Evolutionary conservation across 2,329 filamentous ascomycete species (phyloP).

Genomic region (Diaporthe vexans): DNA sequence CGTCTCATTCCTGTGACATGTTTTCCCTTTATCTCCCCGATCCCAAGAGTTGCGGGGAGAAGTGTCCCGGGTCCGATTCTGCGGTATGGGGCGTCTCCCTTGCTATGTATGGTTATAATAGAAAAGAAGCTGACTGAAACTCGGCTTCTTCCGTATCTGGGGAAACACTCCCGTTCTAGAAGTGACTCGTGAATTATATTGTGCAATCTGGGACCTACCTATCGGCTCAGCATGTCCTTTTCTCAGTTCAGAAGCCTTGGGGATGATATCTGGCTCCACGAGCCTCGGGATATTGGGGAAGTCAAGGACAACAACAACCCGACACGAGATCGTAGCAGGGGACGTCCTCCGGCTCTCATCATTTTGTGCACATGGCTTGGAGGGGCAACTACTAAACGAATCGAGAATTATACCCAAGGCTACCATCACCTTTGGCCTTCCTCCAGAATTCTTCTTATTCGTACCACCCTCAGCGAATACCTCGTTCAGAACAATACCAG

Average conservation of each 20-base stretch:
- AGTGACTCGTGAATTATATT: background rate
- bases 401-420: conserved; percentile 36
- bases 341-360: conserved; percentile 32
- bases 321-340: background rate
- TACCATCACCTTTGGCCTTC: conserved; percentile 34
- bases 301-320: no score
- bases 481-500: conserved; percentile 1
- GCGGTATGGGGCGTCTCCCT: conserved; percentile 1
- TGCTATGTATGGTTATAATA: background rate
- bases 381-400: conserved; percentile 37
- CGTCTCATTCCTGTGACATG: background rate
- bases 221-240: conserved; percentile 8
- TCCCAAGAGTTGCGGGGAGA: background rate
- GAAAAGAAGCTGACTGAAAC: background rate
- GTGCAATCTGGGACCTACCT: background rate
- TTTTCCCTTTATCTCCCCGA: background rate
- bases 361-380: conserved; percentile 40
- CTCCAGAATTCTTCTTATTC: conserved; percentile 38
- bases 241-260: conserved; percentile 27
- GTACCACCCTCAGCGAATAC: conserved; percentile 35
- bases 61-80: background rate
- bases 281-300: background rate
- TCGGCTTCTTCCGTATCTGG: background rate
- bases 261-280: conserved; percentile 22
- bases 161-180: background rate